Evolutionary conservation across 768 basidiomycete genomes (phyloP), one percentile per base, ranked within the genome.

Genomic region (Agaricus bisporus): DNA sequence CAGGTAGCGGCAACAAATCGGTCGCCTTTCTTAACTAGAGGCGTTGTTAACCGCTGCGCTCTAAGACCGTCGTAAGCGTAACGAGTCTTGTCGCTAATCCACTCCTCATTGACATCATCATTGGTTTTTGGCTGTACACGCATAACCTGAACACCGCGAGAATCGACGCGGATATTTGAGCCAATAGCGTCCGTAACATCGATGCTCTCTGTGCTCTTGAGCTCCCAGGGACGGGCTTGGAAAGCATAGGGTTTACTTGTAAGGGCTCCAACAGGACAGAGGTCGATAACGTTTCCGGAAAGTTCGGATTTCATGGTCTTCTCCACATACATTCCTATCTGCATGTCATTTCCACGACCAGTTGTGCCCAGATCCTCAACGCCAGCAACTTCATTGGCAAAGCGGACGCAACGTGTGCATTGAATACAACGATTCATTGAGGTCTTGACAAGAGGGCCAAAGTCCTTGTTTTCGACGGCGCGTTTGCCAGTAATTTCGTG

Each of bases 351-450:
- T 46, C 97, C 97, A 56, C 95, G 87, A 10, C 97, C 97, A 2
- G 94, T 95, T 3, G 94, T 94, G 41, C 97, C 97, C 20, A 99
- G 75, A 62, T 98, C 95, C 72, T 98, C 94, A 7, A 98, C 94
- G 51, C 97, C 97, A 1, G 97, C 97, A 42, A 98, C 95, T 67
- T 99, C 97, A 72, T 98, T 99, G 26, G 97, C 95, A 65, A 99
- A 99, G 48, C 97, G 90, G 25, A 98, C 91, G 70, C 97, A 99
- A 55, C 97, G 92, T 4, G 97, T 99, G 73, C 97, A 99, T 70
- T 99, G 97, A 62, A 99, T 98, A 73, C 97, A 98, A 37, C 97
- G 85, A 71, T 91, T 97, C 95, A 98, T 98, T 55, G 87, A 91
- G 1, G 95, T 98, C 78, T 98, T 98, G 67, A 99, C 93, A 42